A percentile compares a stretch with the other conserved stretches of the same genome.
These are phyloP conservation scores for Pythium aphanidermatum DNA, from an alignment of 352 stramenopile species.

Conservation along the genomic window DNA sequence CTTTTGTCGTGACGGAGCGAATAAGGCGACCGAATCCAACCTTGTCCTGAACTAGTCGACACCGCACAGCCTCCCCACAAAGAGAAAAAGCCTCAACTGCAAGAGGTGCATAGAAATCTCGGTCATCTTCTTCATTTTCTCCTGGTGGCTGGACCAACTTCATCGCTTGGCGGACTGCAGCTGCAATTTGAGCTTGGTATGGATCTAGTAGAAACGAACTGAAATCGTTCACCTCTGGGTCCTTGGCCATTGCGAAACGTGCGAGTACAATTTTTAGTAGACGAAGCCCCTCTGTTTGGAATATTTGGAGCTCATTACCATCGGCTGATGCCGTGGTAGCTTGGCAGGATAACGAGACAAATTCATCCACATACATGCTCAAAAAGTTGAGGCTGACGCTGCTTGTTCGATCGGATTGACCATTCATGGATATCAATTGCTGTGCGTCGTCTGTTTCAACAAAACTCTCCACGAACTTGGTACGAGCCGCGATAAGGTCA, in stretches of 20 bases:
- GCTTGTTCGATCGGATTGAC: no score
- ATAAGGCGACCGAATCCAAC: slow-evolving; percentile 60
- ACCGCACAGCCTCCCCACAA: slow-evolving; percentile 42
- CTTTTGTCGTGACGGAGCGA: slow-evolving; percentile 43
- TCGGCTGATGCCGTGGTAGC: slow-evolving; percentile 63
- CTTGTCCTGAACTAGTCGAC: slow-evolving; percentile 65
- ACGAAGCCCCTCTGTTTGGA: slow-evolving; percentile 64
- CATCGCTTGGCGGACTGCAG: slow-evolving; percentile 67
- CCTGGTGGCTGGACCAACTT: slow-evolving; percentile 32
- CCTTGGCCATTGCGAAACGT: slow-evolving; percentile 43
- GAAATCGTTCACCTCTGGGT: slow-evolving; percentile 58
- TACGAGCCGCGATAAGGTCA: slow-evolving; percentile 48
- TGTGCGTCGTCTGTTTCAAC: not conserved
- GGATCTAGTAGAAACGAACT: slow-evolving; percentile 65
- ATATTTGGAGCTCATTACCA: slow-evolving; percentile 67
- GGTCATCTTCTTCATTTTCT: slow-evolving; percentile 13
- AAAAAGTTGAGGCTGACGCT: slow-evolving; percentile 47
- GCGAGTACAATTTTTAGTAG: slow-evolving; percentile 62
- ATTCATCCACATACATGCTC: slow-evolving; percentile 86
- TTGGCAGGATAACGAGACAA: slow-evolving; percentile 79
- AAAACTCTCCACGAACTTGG: slow-evolving; percentile 39
- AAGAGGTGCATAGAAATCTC: slow-evolving; percentile 58
- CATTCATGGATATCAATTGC: slow-evolving; percentile 3
- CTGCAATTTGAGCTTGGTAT: slow-evolving; percentile 80
- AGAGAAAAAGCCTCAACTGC: slow-evolving; percentile 63